A percentile compares a stretch with the other conserved stretches of the same genome.
Evolutionary conservation across 345 rosid species (phyloP).

Genomic region (Gossypium raimondii): DNA sequence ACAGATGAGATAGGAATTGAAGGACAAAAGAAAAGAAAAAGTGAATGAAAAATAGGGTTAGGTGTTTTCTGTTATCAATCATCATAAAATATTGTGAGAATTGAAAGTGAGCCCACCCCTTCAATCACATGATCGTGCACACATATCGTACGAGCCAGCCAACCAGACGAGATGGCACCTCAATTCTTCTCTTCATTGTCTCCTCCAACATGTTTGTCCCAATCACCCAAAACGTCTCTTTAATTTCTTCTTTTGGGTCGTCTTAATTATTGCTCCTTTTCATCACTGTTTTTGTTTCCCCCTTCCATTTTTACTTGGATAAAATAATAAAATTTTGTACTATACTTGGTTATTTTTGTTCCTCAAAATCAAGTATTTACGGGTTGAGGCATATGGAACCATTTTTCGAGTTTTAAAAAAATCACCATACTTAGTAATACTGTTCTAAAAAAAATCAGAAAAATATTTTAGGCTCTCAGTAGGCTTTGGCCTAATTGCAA

Average conservation of each 20-base stretch:
- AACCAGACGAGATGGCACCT: background rate
- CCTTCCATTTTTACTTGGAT: background rate
- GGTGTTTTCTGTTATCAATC: background rate
- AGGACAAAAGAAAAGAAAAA: background rate
- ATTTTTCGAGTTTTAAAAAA: background rate
- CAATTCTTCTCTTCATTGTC: background rate
- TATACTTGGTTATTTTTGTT: background rate
- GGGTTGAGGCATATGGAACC: background rate
- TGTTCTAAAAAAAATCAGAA: too few species aligned
- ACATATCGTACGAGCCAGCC: background rate
- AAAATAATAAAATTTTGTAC: background rate
- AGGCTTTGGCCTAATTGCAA: too few species aligned
- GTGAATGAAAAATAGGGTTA: background rate
- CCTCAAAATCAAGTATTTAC: background rate
- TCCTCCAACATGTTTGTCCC: background rate
- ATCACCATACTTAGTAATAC: background rate
- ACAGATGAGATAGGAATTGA: background rate
- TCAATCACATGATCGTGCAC: background rate
- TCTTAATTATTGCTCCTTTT: background rate
- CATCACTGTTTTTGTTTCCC: background rate
- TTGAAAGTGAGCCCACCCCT: background rate
- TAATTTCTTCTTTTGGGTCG: background rate
- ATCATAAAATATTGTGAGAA: background rate
- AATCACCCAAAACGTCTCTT: background rate
- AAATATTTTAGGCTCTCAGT: too few species aligned